These are phyloP conservation scores for Arthonia radiata DNA, from an alignment of 495 filamentous ascomycete species.

Conservation along the genomic window DNA sequence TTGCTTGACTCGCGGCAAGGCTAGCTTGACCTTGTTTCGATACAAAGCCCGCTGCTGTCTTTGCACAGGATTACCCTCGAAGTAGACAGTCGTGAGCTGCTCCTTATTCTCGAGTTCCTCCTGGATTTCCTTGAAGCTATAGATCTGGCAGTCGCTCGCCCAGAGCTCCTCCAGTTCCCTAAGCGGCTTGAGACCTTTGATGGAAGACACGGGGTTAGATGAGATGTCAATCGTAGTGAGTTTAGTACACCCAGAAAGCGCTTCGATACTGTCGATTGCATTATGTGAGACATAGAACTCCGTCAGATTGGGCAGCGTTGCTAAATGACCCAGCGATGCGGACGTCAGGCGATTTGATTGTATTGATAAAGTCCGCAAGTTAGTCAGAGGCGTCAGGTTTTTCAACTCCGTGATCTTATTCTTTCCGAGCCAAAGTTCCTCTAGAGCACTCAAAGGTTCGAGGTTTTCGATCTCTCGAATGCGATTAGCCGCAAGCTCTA, in stretches of 20 bases:
- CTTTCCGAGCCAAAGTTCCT: conserved; percentile 91
- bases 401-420: conserved; percentile 85
- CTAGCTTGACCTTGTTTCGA: conserved; percentile 74
- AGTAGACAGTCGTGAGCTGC: conserved; percentile 75
- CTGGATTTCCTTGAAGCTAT: conserved; percentile 65
- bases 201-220: conserved; percentile 58
- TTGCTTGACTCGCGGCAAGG: conserved; percentile 66
- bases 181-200: conserved; percentile 44
- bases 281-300: conserved; percentile 99
- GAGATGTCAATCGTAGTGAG: conserved; percentile 72
- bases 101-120: conserved; percentile 51
- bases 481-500: conserved; percentile 80
- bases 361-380: conserved; percentile 76
- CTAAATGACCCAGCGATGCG: conserved; percentile 37
- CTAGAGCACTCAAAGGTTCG: conserved; percentile 42
- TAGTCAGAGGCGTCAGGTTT: conserved; percentile 42
- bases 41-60: conserved; percentile 48
- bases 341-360: conserved; percentile 85
- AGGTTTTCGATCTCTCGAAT: conserved; percentile 84
- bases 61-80: conserved; percentile 89
- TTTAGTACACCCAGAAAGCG: conserved; percentile 10
- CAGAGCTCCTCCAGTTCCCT: conserved; percentile 68
- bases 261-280: conserved; percentile 42
- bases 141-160: conserved; percentile 72
- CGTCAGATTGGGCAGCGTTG: conserved; percentile 50